Conservation (phyloP, 164 flowering plant genomes). For the Berberis vulgaris region DNA sequence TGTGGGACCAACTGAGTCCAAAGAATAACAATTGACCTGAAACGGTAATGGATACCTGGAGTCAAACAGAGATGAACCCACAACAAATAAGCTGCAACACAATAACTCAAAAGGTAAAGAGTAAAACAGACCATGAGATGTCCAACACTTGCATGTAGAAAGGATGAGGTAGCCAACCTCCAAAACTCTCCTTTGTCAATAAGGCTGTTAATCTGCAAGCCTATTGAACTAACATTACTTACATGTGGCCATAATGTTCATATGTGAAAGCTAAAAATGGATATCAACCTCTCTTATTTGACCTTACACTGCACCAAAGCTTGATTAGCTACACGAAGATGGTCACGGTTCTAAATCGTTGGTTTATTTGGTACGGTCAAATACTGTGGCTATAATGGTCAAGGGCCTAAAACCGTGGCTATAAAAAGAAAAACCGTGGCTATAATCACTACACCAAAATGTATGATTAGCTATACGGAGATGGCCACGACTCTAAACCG, state of each 20-base stretch:
- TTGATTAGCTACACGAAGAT: too few relatives aligned
- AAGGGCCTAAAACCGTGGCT: too few relatives aligned
- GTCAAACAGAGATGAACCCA: not conserved
- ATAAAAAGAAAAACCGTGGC: too few relatives aligned
- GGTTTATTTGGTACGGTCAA: too few relatives aligned
- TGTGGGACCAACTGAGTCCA: not conserved
- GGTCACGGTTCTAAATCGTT: too few relatives aligned
- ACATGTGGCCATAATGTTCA: too few relatives aligned
- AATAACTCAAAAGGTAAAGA: slow-evolving; percentile 3
- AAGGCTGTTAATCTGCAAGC: slow-evolving; percentile 60
- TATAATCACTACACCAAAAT: too few relatives aligned
- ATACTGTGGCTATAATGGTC: too few relatives aligned
- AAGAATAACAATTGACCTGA: not conserved
- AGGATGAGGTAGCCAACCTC: slow-evolving; percentile 77
- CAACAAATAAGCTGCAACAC: not conserved
- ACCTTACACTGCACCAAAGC: slow-evolving; percentile 37
- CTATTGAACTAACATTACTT: not conserved
- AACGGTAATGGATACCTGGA: not conserved
- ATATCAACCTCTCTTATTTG: slow-evolving; percentile 7
- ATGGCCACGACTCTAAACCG: too few relatives aligned
- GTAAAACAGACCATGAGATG: slow-evolving; percentile 67
- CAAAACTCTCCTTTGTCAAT: slow-evolving; percentile 76
- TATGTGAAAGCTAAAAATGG: not conserved
- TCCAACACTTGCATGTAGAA: slow-evolving; percentile 70
- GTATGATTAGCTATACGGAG: too few relatives aligned